Conservation (phyloP, 108 stramenopile genomes). For the Skeletonema potamos region DNA sequence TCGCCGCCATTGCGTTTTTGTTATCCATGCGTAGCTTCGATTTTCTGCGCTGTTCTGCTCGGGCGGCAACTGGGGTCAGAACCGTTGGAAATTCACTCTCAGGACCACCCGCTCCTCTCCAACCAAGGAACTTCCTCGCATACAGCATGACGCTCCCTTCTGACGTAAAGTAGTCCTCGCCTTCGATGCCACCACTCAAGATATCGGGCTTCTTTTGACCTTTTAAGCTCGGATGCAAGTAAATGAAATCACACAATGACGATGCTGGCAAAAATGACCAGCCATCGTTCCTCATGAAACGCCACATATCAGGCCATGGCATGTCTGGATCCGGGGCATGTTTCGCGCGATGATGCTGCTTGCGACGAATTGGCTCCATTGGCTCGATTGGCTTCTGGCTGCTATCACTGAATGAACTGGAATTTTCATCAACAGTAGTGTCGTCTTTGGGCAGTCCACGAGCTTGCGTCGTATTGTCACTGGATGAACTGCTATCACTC, state of each 20-base stretch:
- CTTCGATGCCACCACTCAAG: background rate
- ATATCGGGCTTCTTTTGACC: background rate
- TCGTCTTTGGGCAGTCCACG: constrained; percentile 2
- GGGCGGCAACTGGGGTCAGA: background rate
- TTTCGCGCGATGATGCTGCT: background rate
- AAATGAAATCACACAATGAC: background rate
- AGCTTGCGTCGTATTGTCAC: background rate
- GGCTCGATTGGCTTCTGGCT: background rate
- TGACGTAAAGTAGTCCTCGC: background rate
- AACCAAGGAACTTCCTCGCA: background rate
- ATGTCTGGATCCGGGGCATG: background rate
- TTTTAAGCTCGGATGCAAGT: background rate
- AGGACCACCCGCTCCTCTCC: background rate
- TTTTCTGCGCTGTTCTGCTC: background rate
- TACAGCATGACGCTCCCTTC: background rate
- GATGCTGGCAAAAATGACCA: background rate
- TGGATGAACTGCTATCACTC: background rate
- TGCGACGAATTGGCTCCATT: background rate
- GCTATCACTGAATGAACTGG: background rate
- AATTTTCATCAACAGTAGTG: constrained; percentile 1
- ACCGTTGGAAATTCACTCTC: background rate
- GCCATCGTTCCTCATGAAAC: background rate
- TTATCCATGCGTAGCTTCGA: background rate
- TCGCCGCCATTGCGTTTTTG: background rate
- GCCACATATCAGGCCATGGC: background rate